Conservation (phyloP, 1,284 basidiomycete species). For the Meripilus lineatus region DNA sequence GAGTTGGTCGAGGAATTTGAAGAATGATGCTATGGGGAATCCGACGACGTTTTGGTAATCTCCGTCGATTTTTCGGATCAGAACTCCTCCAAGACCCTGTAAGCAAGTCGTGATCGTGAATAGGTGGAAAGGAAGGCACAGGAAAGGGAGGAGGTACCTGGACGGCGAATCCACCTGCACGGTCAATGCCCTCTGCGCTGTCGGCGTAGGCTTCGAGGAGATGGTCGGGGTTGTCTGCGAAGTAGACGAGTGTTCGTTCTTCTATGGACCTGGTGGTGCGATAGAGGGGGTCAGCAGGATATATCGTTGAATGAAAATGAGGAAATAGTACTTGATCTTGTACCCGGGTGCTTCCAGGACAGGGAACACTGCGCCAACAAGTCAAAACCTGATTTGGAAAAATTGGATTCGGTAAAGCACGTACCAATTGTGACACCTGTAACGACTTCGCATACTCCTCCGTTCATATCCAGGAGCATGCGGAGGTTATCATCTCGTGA, state of each 20-base stretch:
- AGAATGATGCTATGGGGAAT: constrained; percentile 79
- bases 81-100: constrained; percentile 76
- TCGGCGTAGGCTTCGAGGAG: constrained; percentile 84
- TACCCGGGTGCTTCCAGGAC: constrained; percentile 84
- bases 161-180: constrained; percentile 93
- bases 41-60: constrained; percentile 94
- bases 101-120: constrained; percentile 2
- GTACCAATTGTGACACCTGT: constrained; percentile 81
- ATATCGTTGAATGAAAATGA: neutral
- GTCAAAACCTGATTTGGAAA: neutral
- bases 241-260: constrained; percentile 77
- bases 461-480: constrained; percentile 87
- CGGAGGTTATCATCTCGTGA: constrained; percentile 81
- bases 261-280: constrained; percentile 65
- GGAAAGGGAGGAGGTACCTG: constrained; percentile 52
- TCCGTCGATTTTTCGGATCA: constrained; percentile 84
- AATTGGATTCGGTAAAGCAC: constrained; percentile 22
- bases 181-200: constrained; percentile 84
- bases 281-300: neutral
- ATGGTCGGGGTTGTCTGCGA: constrained; percentile 63
- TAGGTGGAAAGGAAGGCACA: neutral
- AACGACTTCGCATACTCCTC: constrained; percentile 84
- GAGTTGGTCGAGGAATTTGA: constrained; percentile 61
- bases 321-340: constrained; percentile 58
- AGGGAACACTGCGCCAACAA: constrained; percentile 61